Percentiles rank a stretch among this genome's conserved stretches.
phyloP scores from a whole-genome alignment of 2,329 filamentous ascomycete species.

The Allantophomopsis lycopodina region DNA sequence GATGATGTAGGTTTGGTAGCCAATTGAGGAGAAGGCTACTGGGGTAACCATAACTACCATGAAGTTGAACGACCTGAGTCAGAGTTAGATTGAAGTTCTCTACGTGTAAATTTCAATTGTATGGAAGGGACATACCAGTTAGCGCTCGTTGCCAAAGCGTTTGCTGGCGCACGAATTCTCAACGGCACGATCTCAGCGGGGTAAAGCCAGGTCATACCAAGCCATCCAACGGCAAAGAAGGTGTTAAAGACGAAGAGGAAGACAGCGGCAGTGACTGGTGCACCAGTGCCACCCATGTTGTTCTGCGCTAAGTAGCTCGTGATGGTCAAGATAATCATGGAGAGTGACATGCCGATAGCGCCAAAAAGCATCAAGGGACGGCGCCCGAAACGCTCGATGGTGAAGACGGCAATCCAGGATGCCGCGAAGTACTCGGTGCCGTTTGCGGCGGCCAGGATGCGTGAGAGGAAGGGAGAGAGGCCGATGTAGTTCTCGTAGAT shows the following conservation, averaged over 20 bases:
- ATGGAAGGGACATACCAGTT: conserved; percentile 29
- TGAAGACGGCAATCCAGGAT: conserved; percentile 22
- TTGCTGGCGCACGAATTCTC: conserved; percentile 38
- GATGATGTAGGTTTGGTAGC: conserved; percentile 48
- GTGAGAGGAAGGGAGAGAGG: conserved; percentile 28
- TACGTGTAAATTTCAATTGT: not conserved
- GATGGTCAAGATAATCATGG: conserved; percentile 44
- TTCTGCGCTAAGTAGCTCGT: conserved; percentile 7
- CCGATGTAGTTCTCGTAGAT: conserved; percentile 34
- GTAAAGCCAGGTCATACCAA: conserved; percentile 41
- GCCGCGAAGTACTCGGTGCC: conserved; percentile 28
- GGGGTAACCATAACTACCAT: conserved; percentile 25
- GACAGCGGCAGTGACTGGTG: conserved; percentile 12
- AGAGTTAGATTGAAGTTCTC: not conserved
- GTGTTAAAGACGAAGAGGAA: conserved; percentile 36
- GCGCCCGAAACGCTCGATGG: conserved; percentile 45
- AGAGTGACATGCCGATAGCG: conserved; percentile 44
- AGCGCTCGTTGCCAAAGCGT: conserved; percentile 31
- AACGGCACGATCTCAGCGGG: conserved; percentile 41
- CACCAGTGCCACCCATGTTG: conserved; percentile 12
- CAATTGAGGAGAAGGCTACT: conserved; percentile 30
- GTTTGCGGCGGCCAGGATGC: conserved; percentile 40
- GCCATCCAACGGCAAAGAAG: conserved; percentile 37
- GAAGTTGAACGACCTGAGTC: conserved; percentile 43
- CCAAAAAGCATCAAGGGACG: conserved; percentile 62